A percentile compares a stretch with the other conserved stretches of the same genome.
Conservation (phyloP, 148 eudicot genomes). For the Camellia sinensis region DNA sequence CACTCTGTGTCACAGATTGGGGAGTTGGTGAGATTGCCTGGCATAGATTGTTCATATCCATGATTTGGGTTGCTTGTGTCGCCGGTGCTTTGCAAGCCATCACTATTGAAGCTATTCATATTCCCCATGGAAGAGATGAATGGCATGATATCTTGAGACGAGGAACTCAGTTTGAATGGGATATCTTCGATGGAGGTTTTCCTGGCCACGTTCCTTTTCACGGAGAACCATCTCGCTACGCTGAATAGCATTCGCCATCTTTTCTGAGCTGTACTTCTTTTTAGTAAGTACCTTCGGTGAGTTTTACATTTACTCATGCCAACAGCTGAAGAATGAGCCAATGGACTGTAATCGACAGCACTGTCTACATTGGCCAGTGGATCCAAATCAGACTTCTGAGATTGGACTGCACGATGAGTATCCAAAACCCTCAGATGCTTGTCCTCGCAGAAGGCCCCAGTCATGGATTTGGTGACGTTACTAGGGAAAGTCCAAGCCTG, state of each 20-base stretch:
- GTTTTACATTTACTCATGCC: not conserved
- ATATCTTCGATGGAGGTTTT: not conserved
- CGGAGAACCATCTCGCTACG: slow-evolving; percentile 17
- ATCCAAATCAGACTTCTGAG: slow-evolving; percentile 31
- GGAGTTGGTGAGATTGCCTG: slow-evolving; percentile 27
- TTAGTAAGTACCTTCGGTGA: not conserved
- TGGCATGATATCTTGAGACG: not conserved
- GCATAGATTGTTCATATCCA: not conserved
- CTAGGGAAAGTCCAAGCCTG: not conserved
- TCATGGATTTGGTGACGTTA: slow-evolving; percentile 28
- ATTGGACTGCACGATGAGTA: slow-evolving; percentile 34
- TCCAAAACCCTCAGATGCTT: slow-evolving; percentile 44
- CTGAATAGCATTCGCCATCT: slow-evolving; percentile 23
- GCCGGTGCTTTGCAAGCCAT: not conserved
- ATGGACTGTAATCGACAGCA: slow-evolving; percentile 26
- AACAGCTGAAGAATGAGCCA: slow-evolving; percentile 26
- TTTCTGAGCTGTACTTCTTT: slow-evolving; percentile 14
- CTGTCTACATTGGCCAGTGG: slow-evolving; percentile 33
- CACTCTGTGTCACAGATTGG: slow-evolving; percentile 41
- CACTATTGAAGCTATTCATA: not conserved
- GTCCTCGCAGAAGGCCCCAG: slow-evolving; percentile 32
- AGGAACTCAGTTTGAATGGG: not conserved
- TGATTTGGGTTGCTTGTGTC: not conserved
- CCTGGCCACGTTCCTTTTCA: slow-evolving; percentile 12
- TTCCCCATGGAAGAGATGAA: not conserved